Evolutionary conservation across 2,329 filamentous ascomycete genomes (phyloP).

Genomic region (Epichloe scottii): DNA sequence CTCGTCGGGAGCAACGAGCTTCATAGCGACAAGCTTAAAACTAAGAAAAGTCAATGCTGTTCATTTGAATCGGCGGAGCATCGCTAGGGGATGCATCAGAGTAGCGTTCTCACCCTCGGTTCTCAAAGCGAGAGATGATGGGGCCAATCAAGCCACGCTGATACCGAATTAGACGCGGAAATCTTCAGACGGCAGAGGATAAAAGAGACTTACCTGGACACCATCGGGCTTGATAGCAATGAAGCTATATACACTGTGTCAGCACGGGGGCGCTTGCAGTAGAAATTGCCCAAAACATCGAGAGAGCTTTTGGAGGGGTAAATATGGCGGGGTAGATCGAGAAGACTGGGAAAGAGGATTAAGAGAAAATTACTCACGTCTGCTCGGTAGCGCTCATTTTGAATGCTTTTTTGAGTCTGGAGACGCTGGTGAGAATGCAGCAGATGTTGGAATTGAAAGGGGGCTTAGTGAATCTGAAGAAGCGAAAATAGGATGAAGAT

Average conservation of each 20-base stretch:
- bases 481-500: slow-evolving; percentile 13
- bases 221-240: slow-evolving; percentile 99
- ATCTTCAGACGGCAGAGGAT: neutral
- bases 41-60: neutral
- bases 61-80: neutral
- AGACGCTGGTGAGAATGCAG: slow-evolving; percentile 16
- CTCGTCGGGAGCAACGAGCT: slow-evolving; percentile 80
- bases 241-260: slow-evolving; percentile 53
- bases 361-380: slow-evolving; percentile 51
- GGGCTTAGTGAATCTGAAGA: slow-evolving; percentile 17
- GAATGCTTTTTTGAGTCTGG: slow-evolving; percentile 20
- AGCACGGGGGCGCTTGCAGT: slow-evolving; percentile 7
- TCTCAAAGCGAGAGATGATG: slow-evolving; percentile 98
- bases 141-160: slow-evolving; percentile 94
- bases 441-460: slow-evolving; percentile 11
- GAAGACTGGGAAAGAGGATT: neutral
- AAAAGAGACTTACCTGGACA: slow-evolving; percentile 63
- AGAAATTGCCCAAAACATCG: neutral
- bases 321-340: slow-evolving; percentile 21
- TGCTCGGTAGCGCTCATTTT: slow-evolving; percentile 66
- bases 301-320: slow-evolving; percentile 10
- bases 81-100: neutral
- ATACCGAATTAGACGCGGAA: neutral
- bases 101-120: slow-evolving; percentile 55
- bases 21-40: slow-evolving; percentile 97